These are phyloP conservation scores for Metschnikowia cerradonensis DNA, from an alignment of 805 yeast genomes.

Conservation along the genomic window DNA sequence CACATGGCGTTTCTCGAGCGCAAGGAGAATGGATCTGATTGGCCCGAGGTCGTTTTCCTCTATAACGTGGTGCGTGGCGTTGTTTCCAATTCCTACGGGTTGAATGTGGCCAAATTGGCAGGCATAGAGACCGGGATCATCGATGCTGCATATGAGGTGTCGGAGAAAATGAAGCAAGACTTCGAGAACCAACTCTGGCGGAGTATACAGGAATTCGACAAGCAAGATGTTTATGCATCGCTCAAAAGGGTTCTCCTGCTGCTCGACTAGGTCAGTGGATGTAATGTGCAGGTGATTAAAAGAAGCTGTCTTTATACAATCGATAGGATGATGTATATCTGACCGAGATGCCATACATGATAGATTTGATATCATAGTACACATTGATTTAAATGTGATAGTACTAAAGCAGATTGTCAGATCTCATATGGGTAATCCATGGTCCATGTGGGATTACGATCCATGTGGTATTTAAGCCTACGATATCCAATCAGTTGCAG, in stretches of 20 bases:
- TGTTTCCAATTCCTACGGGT: slow-evolving; percentile 65
- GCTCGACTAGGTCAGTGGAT: not conserved
- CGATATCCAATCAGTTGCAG: no score
- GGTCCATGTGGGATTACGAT: no score
- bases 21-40: slow-evolving; percentile 16
- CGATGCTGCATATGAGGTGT: slow-evolving; percentile 38
- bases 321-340: no score
- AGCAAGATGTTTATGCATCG: slow-evolving; percentile 1
- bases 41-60: slow-evolving; percentile 38
- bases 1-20: slow-evolving; percentile 65
- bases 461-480: no score
- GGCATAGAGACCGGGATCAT: slow-evolving; percentile 49
- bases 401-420: no score
- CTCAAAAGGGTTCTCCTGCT: not conserved
- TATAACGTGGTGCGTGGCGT: slow-evolving; percentile 37
- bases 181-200: slow-evolving; percentile 19
- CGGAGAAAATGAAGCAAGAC: slow-evolving; percentile 28
- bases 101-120: slow-evolving; percentile 80
- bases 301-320: no score
- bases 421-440: no score
- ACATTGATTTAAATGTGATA: no score
- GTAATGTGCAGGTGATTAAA: no score
- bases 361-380: no score
- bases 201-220: slow-evolving; percentile 1
- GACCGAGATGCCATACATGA: no score